Conservation (phyloP, 208 protist species). For the Leishmania lainsoni region DNA sequence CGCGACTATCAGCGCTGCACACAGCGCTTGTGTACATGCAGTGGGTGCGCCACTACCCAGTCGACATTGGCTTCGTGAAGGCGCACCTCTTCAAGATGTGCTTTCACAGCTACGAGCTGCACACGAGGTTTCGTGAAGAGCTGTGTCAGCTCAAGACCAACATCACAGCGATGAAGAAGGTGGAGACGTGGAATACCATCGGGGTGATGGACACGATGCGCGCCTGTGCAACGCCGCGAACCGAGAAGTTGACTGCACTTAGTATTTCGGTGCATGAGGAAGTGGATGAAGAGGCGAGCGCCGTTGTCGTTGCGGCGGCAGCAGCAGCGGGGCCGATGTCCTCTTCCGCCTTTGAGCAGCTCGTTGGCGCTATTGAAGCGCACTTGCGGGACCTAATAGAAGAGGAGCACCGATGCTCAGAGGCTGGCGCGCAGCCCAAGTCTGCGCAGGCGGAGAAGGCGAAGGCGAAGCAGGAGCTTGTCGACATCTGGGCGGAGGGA, state of each 20-base stretch:
- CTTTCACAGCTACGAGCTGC: conserved; percentile 81
- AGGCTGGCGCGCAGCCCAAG: conserved; percentile 50
- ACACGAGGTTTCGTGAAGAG: conserved; percentile 45
- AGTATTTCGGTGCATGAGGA: background rate
- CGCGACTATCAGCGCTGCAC: conserved; percentile 50
- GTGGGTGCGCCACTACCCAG: conserved; percentile 51
- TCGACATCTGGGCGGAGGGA: conserved; percentile 39
- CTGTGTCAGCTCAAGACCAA: conserved; percentile 41
- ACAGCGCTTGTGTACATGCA: conserved; percentile 64
- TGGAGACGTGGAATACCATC: background rate
- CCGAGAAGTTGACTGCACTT: background rate
- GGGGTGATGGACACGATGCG: background rate
- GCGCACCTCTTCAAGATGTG: conserved; percentile 90
- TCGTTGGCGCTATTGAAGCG: conserved; percentile 35
- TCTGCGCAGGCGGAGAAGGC: conserved; percentile 39
- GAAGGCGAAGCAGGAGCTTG: conserved; percentile 21
- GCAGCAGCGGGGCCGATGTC: background rate
- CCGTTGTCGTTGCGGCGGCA: background rate
- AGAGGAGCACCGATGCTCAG: conserved; percentile 35
- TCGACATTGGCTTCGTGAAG: conserved; percentile 81
- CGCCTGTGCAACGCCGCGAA: background rate
- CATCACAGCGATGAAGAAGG: conserved; percentile 4
- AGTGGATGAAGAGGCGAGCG: conserved; percentile 1
- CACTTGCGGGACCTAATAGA: conserved; percentile 39
- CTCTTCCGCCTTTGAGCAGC: conserved; percentile 16